Base-by-base conservation (phyloP, 2,329 filamentous ascomycete species). In the Chalaropsis thielavioides region DNA sequence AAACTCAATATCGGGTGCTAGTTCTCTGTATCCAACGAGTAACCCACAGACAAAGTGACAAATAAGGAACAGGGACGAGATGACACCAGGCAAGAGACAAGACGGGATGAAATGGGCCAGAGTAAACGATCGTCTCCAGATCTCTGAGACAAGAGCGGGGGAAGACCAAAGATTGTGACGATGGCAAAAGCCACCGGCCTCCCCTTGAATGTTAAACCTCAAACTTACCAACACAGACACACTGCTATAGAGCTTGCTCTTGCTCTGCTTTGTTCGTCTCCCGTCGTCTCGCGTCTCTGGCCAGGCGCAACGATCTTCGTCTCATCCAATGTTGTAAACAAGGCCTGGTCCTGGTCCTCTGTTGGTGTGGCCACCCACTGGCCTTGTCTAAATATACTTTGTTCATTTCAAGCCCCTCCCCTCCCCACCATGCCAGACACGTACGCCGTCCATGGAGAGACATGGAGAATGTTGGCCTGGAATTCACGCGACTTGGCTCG, bases 31-130 rank as follows among this genome's bases (percentile, higher is more conserved):
- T 15, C 24, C 24, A 56, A 56, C 11, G 10, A 10, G 31, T 19
- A 56, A 31, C 24, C 27, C 51, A 56, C 51, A 56, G 51, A 56
- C 51, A 35, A 27, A 13, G 27, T 27, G 51, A 56, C 51, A 56
- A 56, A 56, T 56, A 56, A 6, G 27, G 51, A 56, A 31, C 51
- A 27, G 15, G 31, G 31, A 35, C 31, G 31, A 35, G 3, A 35
- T 35, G 7, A 35, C 31, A 35, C 11, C 11, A 44, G 41, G 17
- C 41, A 8, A n/a, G 41, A 44, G 11, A n/a, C 41, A 7, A 56
- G 51, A 56, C 51, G 51, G 51, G 51, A 56, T 31, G 51, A 56
- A 56, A 56, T 56, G 51, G 51, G 51, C 24, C 51, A 56, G 51
- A 56, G 22, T 27, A 35, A 31, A 56, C 24, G 51, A 56, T 56